Evolutionary conservation across 768 basidiomycete species (phyloP).

Genomic region (Agrocybe chaxingu): DNA sequence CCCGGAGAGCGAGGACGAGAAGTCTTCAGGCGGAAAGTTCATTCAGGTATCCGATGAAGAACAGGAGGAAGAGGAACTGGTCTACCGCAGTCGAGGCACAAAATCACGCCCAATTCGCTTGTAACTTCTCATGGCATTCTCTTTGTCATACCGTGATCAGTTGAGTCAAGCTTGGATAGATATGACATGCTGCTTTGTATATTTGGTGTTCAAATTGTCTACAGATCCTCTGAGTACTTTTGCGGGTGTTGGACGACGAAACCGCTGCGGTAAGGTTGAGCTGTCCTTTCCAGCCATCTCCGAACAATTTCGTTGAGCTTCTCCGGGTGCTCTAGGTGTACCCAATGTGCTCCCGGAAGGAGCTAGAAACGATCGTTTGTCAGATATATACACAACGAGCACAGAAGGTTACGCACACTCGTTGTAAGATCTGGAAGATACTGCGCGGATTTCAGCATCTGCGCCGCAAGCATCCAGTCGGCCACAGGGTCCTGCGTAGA

Average conservation of each 20-base stretch:
- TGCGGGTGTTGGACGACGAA: background rate
- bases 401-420: slow-evolving; percentile 24
- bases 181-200: no score
- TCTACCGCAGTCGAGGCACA: no score
- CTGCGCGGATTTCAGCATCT: slow-evolving; percentile 32
- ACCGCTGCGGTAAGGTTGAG: background rate
- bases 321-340: slow-evolving; percentile 57
- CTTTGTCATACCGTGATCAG: no score
- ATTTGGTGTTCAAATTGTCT: no score
- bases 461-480: slow-evolving; percentile 32
- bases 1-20: no score
- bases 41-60: no score
- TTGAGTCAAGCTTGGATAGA: no score
- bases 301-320: slow-evolving; percentile 49
- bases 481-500: slow-evolving; percentile 48
- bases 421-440: slow-evolving; percentile 37
- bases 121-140: no score
- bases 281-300: slow-evolving; percentile 41
- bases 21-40: no score
- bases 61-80: no score
- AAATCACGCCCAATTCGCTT: no score
- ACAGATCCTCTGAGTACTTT: no score
- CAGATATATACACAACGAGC: background rate
- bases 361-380: slow-evolving; percentile 27
- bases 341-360: slow-evolving; percentile 61